Percentiles rank a stretch among this genome's conserved stretches.
Evolutionary conservation across 2,329 filamentous ascomycete genomes (phyloP).

Genomic region (Didymellaceae sp.): DNA sequence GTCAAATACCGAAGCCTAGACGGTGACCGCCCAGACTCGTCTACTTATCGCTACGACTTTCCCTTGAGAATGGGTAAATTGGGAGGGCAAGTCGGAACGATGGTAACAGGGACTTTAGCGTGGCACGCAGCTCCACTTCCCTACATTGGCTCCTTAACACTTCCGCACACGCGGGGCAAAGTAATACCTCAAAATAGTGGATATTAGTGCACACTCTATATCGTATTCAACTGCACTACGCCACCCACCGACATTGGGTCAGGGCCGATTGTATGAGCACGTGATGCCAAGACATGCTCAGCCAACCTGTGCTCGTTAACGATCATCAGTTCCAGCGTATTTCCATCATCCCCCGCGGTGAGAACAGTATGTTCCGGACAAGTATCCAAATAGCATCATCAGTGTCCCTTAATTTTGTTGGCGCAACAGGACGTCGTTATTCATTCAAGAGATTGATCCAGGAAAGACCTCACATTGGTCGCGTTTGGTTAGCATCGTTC

Average conservation of each 20-base stretch:
- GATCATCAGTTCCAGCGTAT: neutral
- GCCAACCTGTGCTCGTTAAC: neutral
- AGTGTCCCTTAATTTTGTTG: neutral
- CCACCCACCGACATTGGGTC: neutral
- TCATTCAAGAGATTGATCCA: constrained; percentile 42
- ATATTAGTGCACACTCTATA: neutral
- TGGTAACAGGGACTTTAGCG: no score
- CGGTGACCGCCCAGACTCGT: no score
- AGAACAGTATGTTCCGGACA: neutral
- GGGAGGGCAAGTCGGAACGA: no score
- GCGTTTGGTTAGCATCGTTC: constrained; percentile 40
- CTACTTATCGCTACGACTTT: no score
- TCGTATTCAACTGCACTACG: neutral
- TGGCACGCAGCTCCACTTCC: no score
- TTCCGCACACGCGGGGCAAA: neutral
- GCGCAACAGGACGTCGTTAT: constrained; percentile 35
- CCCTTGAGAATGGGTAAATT: no score
- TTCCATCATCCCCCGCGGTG: neutral
- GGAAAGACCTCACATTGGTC: constrained; percentile 40
- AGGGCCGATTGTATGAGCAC: neutral
- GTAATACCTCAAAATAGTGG: neutral
- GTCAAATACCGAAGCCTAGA: no score
- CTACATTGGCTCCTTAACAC: neutral
- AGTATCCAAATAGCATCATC: neutral
- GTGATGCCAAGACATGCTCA: neutral